A percentile compares a stretch with the other conserved stretches of the same genome.
These are phyloP conservation scores for Ophiostoma ulmi DNA, from an alignment of 2,329 filamentous ascomycete species.

Conservation along the genomic window DNA sequence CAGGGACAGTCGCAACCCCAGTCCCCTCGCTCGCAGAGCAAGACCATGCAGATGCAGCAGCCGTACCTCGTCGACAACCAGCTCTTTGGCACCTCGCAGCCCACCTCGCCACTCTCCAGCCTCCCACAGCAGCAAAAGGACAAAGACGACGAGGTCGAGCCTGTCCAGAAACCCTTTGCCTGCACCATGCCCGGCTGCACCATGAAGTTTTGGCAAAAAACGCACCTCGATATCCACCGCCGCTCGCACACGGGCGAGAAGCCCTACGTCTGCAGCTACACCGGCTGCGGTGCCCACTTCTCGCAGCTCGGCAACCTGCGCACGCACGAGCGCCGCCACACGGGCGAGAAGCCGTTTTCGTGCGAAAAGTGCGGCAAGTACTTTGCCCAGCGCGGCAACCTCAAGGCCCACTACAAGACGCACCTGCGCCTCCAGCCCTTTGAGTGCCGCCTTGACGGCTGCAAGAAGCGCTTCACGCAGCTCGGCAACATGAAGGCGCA, in stretches of 20 bases:
- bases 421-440: slow-evolving; percentile 75
- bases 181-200: slow-evolving; percentile 70
- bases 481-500: slow-evolving; percentile 92
- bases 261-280: slow-evolving; percentile 60
- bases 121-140: not conserved
- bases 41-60: not conserved
- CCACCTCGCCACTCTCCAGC: not conserved
- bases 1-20: not conserved
- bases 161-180: slow-evolving; percentile 32
- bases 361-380: slow-evolving; percentile 75
- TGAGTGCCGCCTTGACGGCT: slow-evolving; percentile 74
- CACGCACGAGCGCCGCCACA: slow-evolving; percentile 84
- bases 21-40: not conserved
- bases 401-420: slow-evolving; percentile 75
- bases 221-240: slow-evolving; percentile 84
- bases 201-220: slow-evolving; percentile 86
- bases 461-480: slow-evolving; percentile 83
- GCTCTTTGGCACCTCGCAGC: not conserved
- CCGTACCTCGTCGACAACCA: not conserved
- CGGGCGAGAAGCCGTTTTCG: slow-evolving; percentile 76
- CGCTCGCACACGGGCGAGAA: slow-evolving; percentile 85
- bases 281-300: slow-evolving; percentile 67
- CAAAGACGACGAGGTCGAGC: slow-evolving; percentile 19
- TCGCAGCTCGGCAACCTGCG: slow-evolving; percentile 89
- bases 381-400: slow-evolving; percentile 82